Evolutionary conservation across 2,329 filamentous ascomycete genomes (phyloP).

Genomic region (Metarhizium brunneum): DNA sequence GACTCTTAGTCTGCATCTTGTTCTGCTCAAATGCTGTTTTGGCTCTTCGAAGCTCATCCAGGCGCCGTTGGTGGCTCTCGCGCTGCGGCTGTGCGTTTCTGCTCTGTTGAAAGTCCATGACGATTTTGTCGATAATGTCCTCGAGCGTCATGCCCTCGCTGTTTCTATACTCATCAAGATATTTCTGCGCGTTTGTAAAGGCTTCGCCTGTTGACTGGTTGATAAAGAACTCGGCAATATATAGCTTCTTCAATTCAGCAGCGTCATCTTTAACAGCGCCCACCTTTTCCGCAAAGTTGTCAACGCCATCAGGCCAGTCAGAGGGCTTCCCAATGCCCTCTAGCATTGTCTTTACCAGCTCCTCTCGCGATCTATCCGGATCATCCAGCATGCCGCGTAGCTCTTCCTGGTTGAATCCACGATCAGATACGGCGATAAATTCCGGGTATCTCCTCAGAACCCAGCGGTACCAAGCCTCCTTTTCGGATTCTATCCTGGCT

Average conservation of each 20-base stretch:
- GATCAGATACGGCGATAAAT: constrained; percentile 24
- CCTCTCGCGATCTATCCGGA: constrained; percentile 25
- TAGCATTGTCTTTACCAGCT: constrained; percentile 27
- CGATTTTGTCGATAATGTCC: constrained; percentile 24
- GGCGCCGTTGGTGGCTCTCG: constrained; percentile 26
- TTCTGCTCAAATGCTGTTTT: constrained; percentile 39
- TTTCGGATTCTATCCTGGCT: constrained; percentile 39
- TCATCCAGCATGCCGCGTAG: constrained; percentile 26
- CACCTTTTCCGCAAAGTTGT: constrained; percentile 24
- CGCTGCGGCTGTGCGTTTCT: constrained; percentile 24
- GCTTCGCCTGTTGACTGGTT: constrained; percentile 22
- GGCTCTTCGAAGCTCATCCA: constrained; percentile 38
- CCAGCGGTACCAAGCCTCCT: constrained; percentile 43
- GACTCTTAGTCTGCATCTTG: constrained; percentile 28
- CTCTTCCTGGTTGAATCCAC: constrained; percentile 20
- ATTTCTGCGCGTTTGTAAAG: constrained; percentile 25
- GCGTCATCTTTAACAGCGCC: constrained; percentile 20
- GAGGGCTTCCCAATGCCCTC: constrained; percentile 24
- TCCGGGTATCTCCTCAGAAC: constrained; percentile 29
- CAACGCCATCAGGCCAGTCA: constrained; percentile 22
- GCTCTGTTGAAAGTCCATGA: constrained; percentile 20
- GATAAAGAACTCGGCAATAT: constrained; percentile 33
- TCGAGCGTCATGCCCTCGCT: constrained; percentile 20
- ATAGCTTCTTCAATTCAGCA: constrained; percentile 26
- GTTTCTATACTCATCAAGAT: constrained; percentile 27